These are phyloP conservation scores for Tephrocybe sp. DNA, from an alignment of 768 basidiomycete genomes.

Conservation along the genomic window DNA sequence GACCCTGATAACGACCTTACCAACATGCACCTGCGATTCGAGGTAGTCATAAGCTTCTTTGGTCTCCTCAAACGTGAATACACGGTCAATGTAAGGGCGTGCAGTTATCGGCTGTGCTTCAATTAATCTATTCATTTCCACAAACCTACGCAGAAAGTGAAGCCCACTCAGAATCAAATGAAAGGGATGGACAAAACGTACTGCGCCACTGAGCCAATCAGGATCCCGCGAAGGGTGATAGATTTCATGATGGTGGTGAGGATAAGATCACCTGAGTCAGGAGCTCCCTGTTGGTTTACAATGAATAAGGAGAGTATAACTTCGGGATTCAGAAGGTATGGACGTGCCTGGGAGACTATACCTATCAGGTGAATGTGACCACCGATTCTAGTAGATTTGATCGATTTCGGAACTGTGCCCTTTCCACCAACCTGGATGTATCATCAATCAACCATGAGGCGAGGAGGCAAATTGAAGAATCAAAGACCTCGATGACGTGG, in stretches of 20 bases:
- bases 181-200: slow-evolving; percentile 25
- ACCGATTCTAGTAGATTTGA: slow-evolving; percentile 36
- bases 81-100: slow-evolving; percentile 53
- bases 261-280: background rate
- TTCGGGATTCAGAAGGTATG: too few species aligned
- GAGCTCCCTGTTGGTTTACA: background rate
- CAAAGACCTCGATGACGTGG: slow-evolving; percentile 35
- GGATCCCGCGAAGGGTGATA: slow-evolving; percentile 47
- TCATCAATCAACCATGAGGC: background rate
- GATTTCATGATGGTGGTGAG: slow-evolving; percentile 35
- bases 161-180: background rate
- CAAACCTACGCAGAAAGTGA: slow-evolving; percentile 36
- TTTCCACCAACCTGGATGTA: slow-evolving; percentile 53
- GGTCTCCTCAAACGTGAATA: slow-evolving; percentile 58
- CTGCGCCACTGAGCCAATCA: slow-evolving; percentile 51
- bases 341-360: slow-evolving; percentile 36
- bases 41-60: slow-evolving; percentile 53
- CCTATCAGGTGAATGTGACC: slow-evolving; percentile 55
- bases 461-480: background rate
- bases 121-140: slow-evolving; percentile 51
- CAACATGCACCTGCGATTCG: slow-evolving; percentile 56
- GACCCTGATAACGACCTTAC: slow-evolving; percentile 60
- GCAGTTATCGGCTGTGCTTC: slow-evolving; percentile 39
- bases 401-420: slow-evolving; percentile 47
- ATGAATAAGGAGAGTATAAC: background rate